Evolutionary conservation across 2,329 filamentous ascomycete genomes (phyloP).

Genomic region (Fusarium verticillioides): DNA sequence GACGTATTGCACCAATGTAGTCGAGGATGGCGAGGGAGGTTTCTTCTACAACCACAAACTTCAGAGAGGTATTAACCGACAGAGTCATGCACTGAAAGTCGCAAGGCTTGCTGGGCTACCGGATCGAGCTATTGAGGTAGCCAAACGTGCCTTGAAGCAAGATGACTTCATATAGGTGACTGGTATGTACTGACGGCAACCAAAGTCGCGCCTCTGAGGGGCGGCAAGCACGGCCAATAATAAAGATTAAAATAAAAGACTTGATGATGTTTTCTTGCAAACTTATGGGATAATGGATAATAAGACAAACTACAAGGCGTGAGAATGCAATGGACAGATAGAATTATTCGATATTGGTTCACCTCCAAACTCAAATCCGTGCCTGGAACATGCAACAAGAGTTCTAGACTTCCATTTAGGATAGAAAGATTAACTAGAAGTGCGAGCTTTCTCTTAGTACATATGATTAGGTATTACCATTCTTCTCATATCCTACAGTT

Average conservation of each 20-base stretch:
- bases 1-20: constrained; percentile 89
- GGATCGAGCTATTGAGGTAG: constrained; percentile 74
- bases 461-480: not conserved
- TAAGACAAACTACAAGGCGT: not conserved
- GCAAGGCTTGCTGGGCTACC: constrained; percentile 87
- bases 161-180: not conserved
- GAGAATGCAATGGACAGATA: not conserved
- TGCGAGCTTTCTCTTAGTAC: not conserved
- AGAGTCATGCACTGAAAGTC: constrained; percentile 95
- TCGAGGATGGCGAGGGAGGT: constrained; percentile 74
- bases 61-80: constrained; percentile 81
- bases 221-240: not conserved
- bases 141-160: constrained; percentile 64
- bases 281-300: not conserved
- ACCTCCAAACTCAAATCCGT: not conserved
- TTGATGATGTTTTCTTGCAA: not conserved
- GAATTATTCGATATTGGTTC: not conserved
- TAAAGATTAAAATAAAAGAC: not conserved
- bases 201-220: not conserved
- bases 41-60: constrained; percentile 91
- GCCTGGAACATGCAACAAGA: too few species aligned
- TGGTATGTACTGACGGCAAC: too few species aligned
- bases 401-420: not conserved
- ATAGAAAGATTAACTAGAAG: not conserved
- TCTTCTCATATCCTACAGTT: not conserved